Percentiles rank a stretch among this genome's conserved stretches.
These are phyloP conservation scores for Iberis pinnata DNA, from an alignment of 345 rosid genomes.

Conservation along the genomic window DNA sequence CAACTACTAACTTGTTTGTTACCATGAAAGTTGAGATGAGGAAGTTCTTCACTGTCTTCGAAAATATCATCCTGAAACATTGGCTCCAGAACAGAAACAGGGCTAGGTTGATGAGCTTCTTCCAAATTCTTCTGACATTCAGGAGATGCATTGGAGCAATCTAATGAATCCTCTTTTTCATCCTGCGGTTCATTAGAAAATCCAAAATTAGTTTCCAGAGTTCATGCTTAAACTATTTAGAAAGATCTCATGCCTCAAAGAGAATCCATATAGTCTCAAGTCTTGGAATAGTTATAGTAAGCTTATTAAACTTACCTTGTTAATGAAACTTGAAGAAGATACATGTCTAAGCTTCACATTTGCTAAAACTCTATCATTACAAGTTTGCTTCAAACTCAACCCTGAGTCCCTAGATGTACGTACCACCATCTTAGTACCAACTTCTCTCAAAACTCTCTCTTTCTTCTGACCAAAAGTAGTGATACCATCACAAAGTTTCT, in stretches of 20 bases:
- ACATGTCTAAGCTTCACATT: constrained; percentile 23
- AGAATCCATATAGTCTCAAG: no score
- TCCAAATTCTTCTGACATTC: constrained; percentile 45
- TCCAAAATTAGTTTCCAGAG: constrained; percentile 16
- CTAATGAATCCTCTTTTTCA: constrained; percentile 37
- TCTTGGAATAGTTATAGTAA: background rate
- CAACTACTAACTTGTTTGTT: background rate
- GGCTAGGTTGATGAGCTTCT: constrained; percentile 64
- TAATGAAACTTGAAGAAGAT: constrained; percentile 28
- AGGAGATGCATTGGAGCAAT: constrained; percentile 34
- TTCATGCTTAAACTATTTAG: background rate
- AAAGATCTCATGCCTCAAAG: background rate
- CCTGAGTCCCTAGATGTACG: constrained; percentile 17
- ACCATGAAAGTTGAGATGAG: constrained; percentile 36
- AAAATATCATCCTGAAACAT: constrained; percentile 26
- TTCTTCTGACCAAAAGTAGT: constrained; percentile 18
- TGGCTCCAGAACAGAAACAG: constrained; percentile 74
- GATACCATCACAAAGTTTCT: constrained; percentile 13
- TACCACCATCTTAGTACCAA: constrained; percentile 20
- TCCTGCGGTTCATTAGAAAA: constrained; percentile 23
- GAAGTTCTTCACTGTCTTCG: constrained; percentile 25
- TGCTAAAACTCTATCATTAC: constrained; percentile 7
- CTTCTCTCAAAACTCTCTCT: constrained; percentile 26
- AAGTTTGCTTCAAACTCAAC: background rate
- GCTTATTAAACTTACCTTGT: constrained; percentile 18